Evolutionary conservation across 148 eudicot species (phyloP), one percentile per base, ranked within the genome.

Genomic region (Linanthus parryae): DNA sequence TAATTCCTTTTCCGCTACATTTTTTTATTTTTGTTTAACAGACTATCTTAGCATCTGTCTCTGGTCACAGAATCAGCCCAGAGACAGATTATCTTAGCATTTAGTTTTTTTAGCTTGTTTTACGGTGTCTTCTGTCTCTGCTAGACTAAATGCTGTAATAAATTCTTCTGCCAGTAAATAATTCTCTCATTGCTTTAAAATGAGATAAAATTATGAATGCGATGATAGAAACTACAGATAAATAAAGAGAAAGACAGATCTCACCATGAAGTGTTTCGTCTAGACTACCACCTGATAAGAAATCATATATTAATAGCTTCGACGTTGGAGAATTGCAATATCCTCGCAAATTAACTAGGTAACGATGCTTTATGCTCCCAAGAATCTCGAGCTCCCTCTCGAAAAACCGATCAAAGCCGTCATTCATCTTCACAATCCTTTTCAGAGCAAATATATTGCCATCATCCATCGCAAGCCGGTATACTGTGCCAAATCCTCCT

Each of bases 231-330:
- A n/a, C n/a, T n/a, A n/a, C n/a, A n/a, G n/a, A 19, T 47, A 45
- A 27, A 11, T 37, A 4, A n/a, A 30, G 23, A 43, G 44, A 28
- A 39, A 69, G 27, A 59, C 14, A 42, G 40, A 62, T 59, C 81
- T 77, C 53, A 87, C 98, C 96, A 64, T 92, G 98, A 57, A 92
- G 89, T 48, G 89, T 90, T 79, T 87, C 96, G 70, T 92, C 98
- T 47, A 92, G 77, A 76, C 94, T 92, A 56, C 98, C 98, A 48
- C 90, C 88, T 19, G 98, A 64, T 62, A 92, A 71, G 75, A 66
- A 92, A 75, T 92, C 98, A 62, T 92, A 92, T 40, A 92, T 92
- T 43, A 92, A 68, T 62, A 92, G 57, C 54, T 92, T 92, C 8
- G 98, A 81, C 18, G 78, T 67, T 35, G 96, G 92, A 57, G 96